Evolutionary conservation across 495 filamentous ascomycete genomes (phyloP), one percentile per base, ranked within the genome.

Genomic region (Trichoderma asperelloides): DNA sequence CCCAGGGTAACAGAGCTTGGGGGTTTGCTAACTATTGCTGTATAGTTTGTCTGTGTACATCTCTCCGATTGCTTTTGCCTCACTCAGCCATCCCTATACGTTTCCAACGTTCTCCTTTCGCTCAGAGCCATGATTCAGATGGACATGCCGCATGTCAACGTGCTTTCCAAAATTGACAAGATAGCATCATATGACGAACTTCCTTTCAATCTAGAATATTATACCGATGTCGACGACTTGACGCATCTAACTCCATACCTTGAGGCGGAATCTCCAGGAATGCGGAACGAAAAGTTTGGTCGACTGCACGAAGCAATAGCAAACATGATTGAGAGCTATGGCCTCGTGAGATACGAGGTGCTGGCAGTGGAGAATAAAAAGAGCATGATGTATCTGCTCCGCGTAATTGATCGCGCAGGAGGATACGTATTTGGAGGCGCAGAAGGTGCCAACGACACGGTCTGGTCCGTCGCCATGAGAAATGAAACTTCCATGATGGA

Each of bases 111-210:
- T 67, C 87, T 98, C 65, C 89, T 98, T 41, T 92, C 91, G 45
- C 87, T 98, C 66, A 89, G 95, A 69, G 91, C 91, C 70, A 98
- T 98, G 95, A 87, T 98, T 39, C 94, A 97, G 79, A 91, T 98
- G 81, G 94, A 97, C 73, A 87, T 98, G 39, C 91, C 95, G 16
- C 91, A 96, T 72, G 82, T 98, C 66, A 98, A 98, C 75, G 91
- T 98, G 67, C 84, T 98, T 28, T 97, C 93, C 23, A 98, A 98
- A 78, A 96, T 98, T 76, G 95, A 98, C 78, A 96, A 95, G 69
- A 80, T 98, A 39, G 68, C 80, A 13, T 79, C 83, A 13, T 97
- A 96, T 73, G 84, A 88, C 51, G 85, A 88, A 11, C 86, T 98
- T 0, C 91, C 92, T 0, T 97, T 98, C 81, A 93, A 94, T 70